phyloP scores from a whole-genome alignment of 2,329 filamentous ascomycete species.

The Arthrinium puccinioides region DNA sequence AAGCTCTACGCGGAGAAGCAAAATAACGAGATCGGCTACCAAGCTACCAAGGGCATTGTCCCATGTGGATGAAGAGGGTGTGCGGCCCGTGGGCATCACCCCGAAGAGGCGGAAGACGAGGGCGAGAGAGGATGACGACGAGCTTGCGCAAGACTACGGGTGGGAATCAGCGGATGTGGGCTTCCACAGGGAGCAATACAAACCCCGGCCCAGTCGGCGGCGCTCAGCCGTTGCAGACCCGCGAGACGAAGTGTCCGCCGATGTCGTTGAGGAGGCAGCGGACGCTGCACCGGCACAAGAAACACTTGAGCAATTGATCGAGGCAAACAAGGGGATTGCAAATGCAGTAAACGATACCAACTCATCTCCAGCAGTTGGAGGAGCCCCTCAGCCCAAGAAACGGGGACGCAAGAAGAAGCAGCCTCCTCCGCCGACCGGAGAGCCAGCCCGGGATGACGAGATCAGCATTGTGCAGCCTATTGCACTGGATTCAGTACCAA shows the following conservation, averaged over 20 bases:
- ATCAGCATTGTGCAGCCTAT: background rate
- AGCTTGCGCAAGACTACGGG: slow-evolving; percentile 15
- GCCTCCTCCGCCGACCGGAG: background rate
- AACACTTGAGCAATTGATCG: background rate
- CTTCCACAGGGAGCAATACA: slow-evolving; percentile 10
- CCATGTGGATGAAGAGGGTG: background rate
- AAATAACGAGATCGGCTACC: background rate
- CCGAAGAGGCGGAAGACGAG: slow-evolving; percentile 14
- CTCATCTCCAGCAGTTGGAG: slow-evolving; percentile 2
- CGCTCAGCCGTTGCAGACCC: slow-evolving; percentile 3
- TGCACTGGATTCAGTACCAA: background rate
- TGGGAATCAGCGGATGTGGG: slow-evolving; percentile 9
- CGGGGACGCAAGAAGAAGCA: slow-evolving; percentile 24
- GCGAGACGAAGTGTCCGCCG: background rate
- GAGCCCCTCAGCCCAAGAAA: slow-evolving; percentile 16
- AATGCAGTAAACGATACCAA: background rate
- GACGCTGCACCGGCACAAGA: background rate
- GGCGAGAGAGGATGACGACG: slow-evolving; percentile 20
- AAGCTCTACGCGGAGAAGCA: slow-evolving; percentile 6
- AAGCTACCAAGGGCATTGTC: slow-evolving; percentile 3
- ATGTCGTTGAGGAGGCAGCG: background rate
- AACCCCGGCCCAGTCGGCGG: slow-evolving; percentile 12
- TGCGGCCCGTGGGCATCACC: background rate
- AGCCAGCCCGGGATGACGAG: slow-evolving; percentile 4
- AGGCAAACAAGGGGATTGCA: no score